phyloP scores from a whole-genome alignment of 495 filamentous ascomycete species.

The Penicillium silybi region DNA sequence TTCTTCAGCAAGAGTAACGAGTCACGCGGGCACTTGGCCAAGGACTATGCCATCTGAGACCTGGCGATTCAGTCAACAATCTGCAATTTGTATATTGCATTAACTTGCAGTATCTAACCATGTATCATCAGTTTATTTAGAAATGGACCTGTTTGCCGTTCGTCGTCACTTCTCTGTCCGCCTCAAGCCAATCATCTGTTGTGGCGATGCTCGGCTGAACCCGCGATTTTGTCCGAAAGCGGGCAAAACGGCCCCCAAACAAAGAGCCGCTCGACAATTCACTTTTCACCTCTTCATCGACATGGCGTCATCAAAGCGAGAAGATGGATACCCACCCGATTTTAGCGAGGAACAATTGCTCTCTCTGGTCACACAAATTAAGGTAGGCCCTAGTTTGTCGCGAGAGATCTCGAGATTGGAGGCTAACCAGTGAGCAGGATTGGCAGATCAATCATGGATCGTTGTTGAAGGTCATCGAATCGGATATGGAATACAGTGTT shows the following conservation, averaged over 20 bases:
- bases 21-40: too few relatives aligned
- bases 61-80: too few relatives aligned
- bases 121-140: too few relatives aligned
- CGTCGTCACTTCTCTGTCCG: neutral
- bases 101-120: too few relatives aligned
- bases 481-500: conserved; percentile 54
- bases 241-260: neutral
- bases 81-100: too few relatives aligned
- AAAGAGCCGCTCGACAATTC: neutral
- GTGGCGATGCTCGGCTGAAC: neutral
- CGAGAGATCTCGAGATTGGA: neutral
- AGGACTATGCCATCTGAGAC: too few relatives aligned
- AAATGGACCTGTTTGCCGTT: neutral
- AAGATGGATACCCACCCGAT: conserved; percentile 2
- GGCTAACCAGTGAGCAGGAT: conserved; percentile 47
- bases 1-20: too few relatives aligned
- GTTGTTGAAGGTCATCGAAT: conserved; percentile 58
- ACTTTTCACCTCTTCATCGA: neutral
- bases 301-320: neutral
- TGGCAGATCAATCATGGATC: conserved; percentile 75
- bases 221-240: neutral
- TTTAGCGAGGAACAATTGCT: conserved; percentile 10
- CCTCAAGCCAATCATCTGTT: neutral
- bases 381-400: conserved; percentile 1
- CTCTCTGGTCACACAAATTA: conserved; percentile 9